Evolutionary conservation across 352 stramenopile species (phyloP), one percentile per base, ranked within the genome.

Genomic region (Pythium phragmiticola): DNA sequence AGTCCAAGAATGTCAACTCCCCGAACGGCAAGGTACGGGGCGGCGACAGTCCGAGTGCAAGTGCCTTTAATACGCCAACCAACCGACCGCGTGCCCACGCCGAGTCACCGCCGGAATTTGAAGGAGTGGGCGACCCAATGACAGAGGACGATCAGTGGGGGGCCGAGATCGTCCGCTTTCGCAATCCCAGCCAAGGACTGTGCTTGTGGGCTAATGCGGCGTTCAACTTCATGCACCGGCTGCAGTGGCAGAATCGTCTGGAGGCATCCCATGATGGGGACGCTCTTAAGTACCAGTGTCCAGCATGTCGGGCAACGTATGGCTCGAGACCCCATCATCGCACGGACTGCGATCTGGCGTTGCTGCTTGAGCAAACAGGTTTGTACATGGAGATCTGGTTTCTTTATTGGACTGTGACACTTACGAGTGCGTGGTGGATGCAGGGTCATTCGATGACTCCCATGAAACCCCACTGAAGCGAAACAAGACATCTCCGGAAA

Each of bases 171-270:
- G 69, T 65, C 54, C 78, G 76, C 2, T 91, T 91, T 66, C 75
- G 76, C 23, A 69, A 68, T 30, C 80, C 80, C 9, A 88, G 68
- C 17, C 73, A 75, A 19, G 63, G 71, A 4, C 45, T 89, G 1
- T 88, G 82, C 55, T 56, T 91, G 45, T 91, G 82, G 82, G 78
- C 82, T 6, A 91, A 91, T 49, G 82, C 80, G 14, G 82, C 82
- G 37, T 91, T 84, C 65, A 85, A 89, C 52, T 83, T 88, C 41
- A 74, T 91, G 9, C 73, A 80, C 45, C 76, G 82, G 7, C 51
- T 92, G 48, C 83, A 92, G 60, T 92, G 77, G 70, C 78, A 89
- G 54, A 70, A 71, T 19, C 56, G 66, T 13, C 19, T 59, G 30
- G 45, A 66, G n/a, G 21, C 60, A 2, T 28, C 54, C 2, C 16